Conservation (phyloP, 495 filamentous ascomycete genomes). For the Arthonia radiata region DNA sequence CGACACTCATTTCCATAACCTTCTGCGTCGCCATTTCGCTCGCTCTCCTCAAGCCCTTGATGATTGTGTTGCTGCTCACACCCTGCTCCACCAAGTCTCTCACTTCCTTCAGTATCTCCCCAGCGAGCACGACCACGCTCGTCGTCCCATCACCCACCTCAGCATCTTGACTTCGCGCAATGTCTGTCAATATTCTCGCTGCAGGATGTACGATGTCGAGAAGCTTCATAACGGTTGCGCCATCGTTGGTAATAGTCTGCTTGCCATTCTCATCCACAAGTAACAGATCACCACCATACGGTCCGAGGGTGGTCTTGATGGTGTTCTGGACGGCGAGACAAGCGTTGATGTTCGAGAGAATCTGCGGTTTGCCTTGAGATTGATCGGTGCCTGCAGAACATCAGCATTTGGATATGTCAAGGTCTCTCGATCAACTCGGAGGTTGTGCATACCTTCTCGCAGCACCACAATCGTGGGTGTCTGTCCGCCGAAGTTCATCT, state of each 20-base stretch:
- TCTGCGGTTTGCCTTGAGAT: constrained; percentile 90
- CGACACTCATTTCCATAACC: constrained; percentile 88
- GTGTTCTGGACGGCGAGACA: constrained; percentile 93
- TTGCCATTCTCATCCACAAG: constrained; percentile 85
- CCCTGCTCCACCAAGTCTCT: constrained; percentile 89
- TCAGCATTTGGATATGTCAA: constrained; percentile 1
- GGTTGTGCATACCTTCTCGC: constrained; percentile 57
- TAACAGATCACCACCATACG: constrained; percentile 88
- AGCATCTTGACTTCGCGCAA: constrained; percentile 93
- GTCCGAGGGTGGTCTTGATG: constrained; percentile 85
- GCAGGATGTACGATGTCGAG: constrained; percentile 97
- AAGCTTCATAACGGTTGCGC: constrained; percentile 98
- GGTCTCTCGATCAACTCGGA: constrained; percentile 12
- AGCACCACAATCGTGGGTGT: constrained; percentile 96
- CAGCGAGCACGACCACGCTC: constrained; percentile 84
- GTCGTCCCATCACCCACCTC: constrained; percentile 97
- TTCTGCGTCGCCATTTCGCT: constrained; percentile 90
- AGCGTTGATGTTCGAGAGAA: constrained; percentile 96
- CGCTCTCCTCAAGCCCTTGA: constrained; percentile 82
- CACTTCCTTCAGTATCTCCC: constrained; percentile 89
- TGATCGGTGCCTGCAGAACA: constrained; percentile 59
- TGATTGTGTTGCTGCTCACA: constrained; percentile 88
- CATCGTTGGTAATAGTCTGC: constrained; percentile 97
- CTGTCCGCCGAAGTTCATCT: constrained; percentile 98
- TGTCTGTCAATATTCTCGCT: constrained; percentile 92